Base-by-base conservation (phyloP, 148 eudicot genomes). In the Pharnaceum exiguum region DNA sequence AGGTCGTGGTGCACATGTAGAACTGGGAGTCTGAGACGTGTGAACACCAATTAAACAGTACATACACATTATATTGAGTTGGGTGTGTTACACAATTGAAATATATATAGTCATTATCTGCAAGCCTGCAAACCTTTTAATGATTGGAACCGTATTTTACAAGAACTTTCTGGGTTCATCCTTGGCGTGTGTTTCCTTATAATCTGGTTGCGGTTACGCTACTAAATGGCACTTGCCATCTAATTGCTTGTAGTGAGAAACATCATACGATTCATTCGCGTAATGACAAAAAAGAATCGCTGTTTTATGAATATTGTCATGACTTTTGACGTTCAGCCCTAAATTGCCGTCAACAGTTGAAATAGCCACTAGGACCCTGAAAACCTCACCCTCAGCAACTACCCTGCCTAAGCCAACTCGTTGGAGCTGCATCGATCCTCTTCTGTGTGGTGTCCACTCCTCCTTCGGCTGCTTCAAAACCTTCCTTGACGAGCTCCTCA, bases 341-440 rank as follows among this genome's bases (percentile, higher is more conserved):
- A 91, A 55, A 77, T 85, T 91, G 19, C 82, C 94, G 60, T 82
- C 87, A 7, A 91, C 98, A 63, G 81, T 55, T 28, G 90, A 70
- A 16, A 82, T 77, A 64, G 96, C 94, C 7, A 91, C 65, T 36
- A 82, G 3, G 29, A 91, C 78, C 15, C 82, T 94, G 8, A 87
- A 63, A 2, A 70, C 49, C 70, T 91, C 98, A n/a, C 89, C 93
- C 18, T 74, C 96, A 12, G 72, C 93, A 33, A 88, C 96, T 24
- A 45, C 0, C 71, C 86, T 0, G 93, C 96, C 70, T 88, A 93
- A 3, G 79, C 78, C 49, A 81, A 35, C 22, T 81, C 86, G 2
- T 79, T 73, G 33, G 76, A 48, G 71, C 67, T 7, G 64, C 30
- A 0, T 25, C 81, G 25, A 60, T 57, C 52, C 67, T 74, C 40